A percentile compares a stretch with the other conserved stretches of the same genome.
phyloP scores from a whole-genome alignment of 2,329 filamentous ascomycete genomes.

The Whalleya microplaca region DNA sequence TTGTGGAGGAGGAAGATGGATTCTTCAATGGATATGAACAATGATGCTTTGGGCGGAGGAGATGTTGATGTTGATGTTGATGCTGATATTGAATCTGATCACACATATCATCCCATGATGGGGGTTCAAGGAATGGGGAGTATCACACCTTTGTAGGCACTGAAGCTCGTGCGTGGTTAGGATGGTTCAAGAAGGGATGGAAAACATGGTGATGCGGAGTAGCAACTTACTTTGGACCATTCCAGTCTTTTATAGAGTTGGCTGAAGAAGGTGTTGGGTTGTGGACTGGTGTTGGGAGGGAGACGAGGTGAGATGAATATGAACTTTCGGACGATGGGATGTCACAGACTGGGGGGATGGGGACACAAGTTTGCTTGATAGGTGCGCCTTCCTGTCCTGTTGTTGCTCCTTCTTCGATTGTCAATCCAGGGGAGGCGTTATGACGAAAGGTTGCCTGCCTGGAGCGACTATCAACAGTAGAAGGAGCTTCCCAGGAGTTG shows the following conservation, averaged over 20 bases:
- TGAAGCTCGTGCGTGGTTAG: not conserved
- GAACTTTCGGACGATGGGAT: no score
- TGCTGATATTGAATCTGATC: no score
- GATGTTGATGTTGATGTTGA: not conserved
- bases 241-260: constrained; percentile 10
- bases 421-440: no score
- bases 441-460: no score
- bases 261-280: constrained; percentile 9
- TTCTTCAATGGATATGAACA: not conserved
- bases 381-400: no score
- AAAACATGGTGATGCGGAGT: constrained; percentile 7
- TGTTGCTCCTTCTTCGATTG: no score
- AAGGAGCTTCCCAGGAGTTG: no score
- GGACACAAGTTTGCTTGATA: no score
- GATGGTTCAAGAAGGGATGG: not conserved
- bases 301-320: not conserved
- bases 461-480: no score
- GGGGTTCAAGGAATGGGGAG: no score
- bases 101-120: not conserved
- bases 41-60: not conserved
- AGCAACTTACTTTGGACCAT: constrained; percentile 12
- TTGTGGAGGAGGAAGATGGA: not conserved
- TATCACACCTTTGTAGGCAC: not conserved
- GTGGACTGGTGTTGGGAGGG: not conserved
- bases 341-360: no score